Evolutionary conservation across 225 moss, liverwort and hornwort species (phyloP).

Genomic region (Rhytidiadelphus loreus): DNA sequence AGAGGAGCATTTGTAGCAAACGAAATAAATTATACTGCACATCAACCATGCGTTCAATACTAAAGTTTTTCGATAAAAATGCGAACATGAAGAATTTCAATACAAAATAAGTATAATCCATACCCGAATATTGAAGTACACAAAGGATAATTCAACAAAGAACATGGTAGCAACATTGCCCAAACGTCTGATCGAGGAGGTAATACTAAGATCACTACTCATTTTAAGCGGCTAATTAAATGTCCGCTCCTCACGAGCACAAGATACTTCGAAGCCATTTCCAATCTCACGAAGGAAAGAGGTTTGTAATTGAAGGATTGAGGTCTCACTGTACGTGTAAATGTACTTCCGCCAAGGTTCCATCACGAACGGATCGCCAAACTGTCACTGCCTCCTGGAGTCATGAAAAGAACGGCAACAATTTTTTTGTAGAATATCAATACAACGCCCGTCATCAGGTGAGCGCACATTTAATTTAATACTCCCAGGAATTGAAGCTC

Average conservation of each 20-base stretch:
- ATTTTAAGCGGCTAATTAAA: background rate
- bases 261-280: background rate
- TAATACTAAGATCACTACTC: background rate
- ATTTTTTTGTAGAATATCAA: background rate
- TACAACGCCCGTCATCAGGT: background rate
- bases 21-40: too few relatives aligned
- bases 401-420: background rate
- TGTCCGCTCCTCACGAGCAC: background rate
- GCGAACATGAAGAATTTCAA: background rate
- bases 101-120: background rate
- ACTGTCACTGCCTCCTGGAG: background rate
- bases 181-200: background rate
- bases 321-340: slow-evolving; percentile 11
- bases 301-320: slow-evolving; percentile 19
- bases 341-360: background rate
- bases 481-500: background rate
- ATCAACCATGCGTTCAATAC: background rate
- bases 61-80: background rate
- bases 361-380: background rate
- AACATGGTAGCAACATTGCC: background rate
- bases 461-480: background rate
- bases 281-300: background rate
- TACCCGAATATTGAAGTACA: background rate
- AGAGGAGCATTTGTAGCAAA: background rate
- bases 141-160: background rate